Evolutionary conservation across 345 rosid species (phyloP).

Genomic region (Salix arbutifolia): DNA sequence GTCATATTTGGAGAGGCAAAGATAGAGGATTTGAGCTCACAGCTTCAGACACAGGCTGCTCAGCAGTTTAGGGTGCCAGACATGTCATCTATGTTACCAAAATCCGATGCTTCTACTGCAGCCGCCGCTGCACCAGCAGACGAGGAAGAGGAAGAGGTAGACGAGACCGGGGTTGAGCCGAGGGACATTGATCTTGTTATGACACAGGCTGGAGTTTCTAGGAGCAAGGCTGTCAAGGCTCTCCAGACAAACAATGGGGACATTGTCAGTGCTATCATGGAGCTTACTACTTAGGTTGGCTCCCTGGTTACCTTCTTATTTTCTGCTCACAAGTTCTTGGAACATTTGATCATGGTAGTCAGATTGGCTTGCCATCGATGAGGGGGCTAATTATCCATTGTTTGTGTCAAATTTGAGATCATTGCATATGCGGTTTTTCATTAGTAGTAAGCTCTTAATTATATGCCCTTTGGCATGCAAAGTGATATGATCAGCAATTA

Average conservation of each 20-base stretch:
- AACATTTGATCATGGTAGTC: neutral
- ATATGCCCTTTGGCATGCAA: neutral
- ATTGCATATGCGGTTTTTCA: neutral
- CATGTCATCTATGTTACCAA: conserved; percentile 47
- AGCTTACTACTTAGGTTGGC: conserved; percentile 56
- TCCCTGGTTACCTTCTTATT: neutral
- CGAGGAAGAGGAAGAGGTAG: conserved; percentile 77
- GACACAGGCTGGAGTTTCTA: conserved; percentile 80
- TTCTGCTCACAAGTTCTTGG: neutral
- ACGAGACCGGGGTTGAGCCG: conserved; percentile 68
- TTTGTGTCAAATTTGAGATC: neutral
- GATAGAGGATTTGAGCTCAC: conserved; percentile 90
- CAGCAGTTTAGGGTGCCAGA: conserved; percentile 88
- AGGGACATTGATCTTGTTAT: conserved; percentile 79
- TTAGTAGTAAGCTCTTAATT: neutral
- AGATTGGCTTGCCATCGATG: neutral
- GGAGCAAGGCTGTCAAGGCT: conserved; percentile 72
- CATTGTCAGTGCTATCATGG: conserved; percentile 91
- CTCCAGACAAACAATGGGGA: conserved; percentile 72
- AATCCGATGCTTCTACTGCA: conserved; percentile 44
- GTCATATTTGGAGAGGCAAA: conserved; percentile 86
- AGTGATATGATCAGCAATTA: neutral
- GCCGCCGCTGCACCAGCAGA: conserved; percentile 36
- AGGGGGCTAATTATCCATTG: neutral
- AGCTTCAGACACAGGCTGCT: conserved; percentile 86